A percentile compares a stretch with the other conserved stretches of the same genome.
phyloP scores from a whole-genome alignment of 1,139 yeast species.

The Yamadazyma jaroonii region DNA sequence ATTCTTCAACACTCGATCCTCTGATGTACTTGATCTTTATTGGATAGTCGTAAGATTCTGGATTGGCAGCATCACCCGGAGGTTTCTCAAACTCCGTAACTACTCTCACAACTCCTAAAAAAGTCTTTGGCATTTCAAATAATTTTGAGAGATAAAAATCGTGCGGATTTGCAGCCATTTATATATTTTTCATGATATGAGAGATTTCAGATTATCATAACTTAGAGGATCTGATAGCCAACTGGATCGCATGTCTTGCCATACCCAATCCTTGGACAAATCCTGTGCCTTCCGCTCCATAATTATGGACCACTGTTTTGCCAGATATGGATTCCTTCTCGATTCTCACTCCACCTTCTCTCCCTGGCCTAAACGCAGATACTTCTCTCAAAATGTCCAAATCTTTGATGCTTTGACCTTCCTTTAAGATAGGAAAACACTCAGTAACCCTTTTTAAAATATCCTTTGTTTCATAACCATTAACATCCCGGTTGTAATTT shows the following conservation, averaged over 20 bases:
- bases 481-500: slow-evolving; percentile 57
- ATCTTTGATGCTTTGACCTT: slow-evolving; percentile 9
- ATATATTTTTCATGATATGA: no score
- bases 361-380: slow-evolving; percentile 64
- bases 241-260: slow-evolving; percentile 29
- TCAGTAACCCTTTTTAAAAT: slow-evolving; percentile 55
- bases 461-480: slow-evolving; percentile 51
- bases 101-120: slow-evolving; percentile 14
- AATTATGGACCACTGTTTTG: slow-evolving; percentile 48
- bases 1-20: slow-evolving; percentile 16
- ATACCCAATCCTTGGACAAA: slow-evolving; percentile 72
- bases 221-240: background rate
- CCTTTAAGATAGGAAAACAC: slow-evolving; percentile 29
- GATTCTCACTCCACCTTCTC: slow-evolving; percentile 63
- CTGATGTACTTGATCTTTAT: slow-evolving; percentile 16
- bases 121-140: slow-evolving; percentile 4
- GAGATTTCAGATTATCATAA: background rate
- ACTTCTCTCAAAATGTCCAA: slow-evolving; percentile 50
- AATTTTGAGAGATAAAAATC: no score
- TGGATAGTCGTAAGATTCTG: slow-evolving; percentile 18
- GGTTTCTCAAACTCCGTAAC: slow-evolving; percentile 19
- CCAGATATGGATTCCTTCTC: slow-evolving; percentile 29
- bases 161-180: no score
- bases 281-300: slow-evolving; percentile 79
- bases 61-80: slow-evolving; percentile 24